These are phyloP conservation scores for Whalleya microplaca DNA, from an alignment of 2,329 filamentous ascomycete genomes.

Conservation along the genomic window DNA sequence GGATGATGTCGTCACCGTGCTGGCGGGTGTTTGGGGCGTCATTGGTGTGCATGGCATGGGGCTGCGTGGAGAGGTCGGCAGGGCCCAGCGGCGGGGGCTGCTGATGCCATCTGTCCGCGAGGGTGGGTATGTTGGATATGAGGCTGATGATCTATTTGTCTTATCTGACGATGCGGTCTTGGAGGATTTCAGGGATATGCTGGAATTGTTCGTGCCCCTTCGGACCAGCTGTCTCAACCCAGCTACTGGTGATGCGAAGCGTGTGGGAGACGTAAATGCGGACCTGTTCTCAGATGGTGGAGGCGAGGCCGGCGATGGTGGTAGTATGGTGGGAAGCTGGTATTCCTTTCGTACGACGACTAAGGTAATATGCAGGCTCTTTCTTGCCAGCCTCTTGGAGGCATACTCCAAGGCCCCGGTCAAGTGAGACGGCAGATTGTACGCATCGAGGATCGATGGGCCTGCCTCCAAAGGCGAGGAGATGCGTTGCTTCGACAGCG, in stretches of 20 bases:
- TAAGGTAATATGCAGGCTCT: conserved; percentile 59
- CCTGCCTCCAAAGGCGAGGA: conserved; percentile 68
- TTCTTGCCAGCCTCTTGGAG: conserved; percentile 58
- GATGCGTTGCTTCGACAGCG: conserved; percentile 58
- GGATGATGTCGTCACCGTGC: conserved; percentile 39
- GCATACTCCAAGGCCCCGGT: conserved; percentile 61
- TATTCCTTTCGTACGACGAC: conserved; percentile 61
- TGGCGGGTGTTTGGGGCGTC: conserved; percentile 51
- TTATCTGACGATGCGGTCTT: conserved; percentile 31
- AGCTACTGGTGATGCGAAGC: conserved; percentile 37
- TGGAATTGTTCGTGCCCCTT: conserved; percentile 40
- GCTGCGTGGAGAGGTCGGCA: conserved; percentile 43
- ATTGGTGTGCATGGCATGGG: conserved; percentile 48
- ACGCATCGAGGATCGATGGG: conserved; percentile 59
- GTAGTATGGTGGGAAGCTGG: conserved; percentile 50
- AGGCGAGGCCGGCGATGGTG: conserved; percentile 33
- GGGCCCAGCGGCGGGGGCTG: conserved; percentile 34
- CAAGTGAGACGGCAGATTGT: conserved; percentile 60
- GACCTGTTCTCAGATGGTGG: conserved; percentile 35
- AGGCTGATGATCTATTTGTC: conserved; percentile 12
- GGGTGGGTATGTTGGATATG: conserved; percentile 30
- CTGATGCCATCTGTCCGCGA: conserved; percentile 19
- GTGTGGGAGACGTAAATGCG: conserved; percentile 36
- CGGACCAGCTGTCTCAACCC: conserved; percentile 47
- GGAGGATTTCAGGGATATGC: conserved; percentile 35